These are phyloP conservation scores for Plasmodium fragile DNA, from an alignment of 169 alveolate genomes.

Conservation along the genomic window DNA sequence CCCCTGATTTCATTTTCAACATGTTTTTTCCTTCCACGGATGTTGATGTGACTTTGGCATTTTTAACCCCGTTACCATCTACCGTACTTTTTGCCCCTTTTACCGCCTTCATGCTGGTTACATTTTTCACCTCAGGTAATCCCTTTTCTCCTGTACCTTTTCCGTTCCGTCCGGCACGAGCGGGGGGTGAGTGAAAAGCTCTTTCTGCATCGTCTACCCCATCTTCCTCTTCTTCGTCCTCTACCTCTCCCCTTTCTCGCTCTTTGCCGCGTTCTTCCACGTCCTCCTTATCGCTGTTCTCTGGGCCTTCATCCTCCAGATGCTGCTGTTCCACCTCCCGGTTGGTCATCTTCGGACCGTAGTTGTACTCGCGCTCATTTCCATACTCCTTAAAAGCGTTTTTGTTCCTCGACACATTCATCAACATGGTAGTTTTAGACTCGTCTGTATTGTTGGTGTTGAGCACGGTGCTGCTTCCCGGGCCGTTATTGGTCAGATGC, in stretches of 20 bases:
- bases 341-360: not conserved
- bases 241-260: not conserved
- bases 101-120: not conserved
- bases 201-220: not conserved
- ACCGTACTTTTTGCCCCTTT: not conserved
- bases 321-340: conserved; percentile 22
- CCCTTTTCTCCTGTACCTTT: not conserved
- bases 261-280: not conserved
- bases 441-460: conserved; percentile 51
- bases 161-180: not conserved
- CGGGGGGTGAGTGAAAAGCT: not conserved
- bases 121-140: not conserved
- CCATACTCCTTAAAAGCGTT: conserved; percentile 17
- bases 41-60: not conserved
- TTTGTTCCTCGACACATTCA: conserved; percentile 29
- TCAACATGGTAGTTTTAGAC: conserved; percentile 34
- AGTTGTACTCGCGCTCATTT: conserved; percentile 49
- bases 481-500: conserved; percentile 6
- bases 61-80: not conserved
- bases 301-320: not conserved
- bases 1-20: not conserved
- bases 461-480: conserved; percentile 25
- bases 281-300: not conserved
- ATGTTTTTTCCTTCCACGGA: not conserved
- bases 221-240: not conserved